phyloP scores from a whole-genome alignment of 2,329 filamentous ascomycete genomes.

The Colletotrichum nymphaeae region DNA sequence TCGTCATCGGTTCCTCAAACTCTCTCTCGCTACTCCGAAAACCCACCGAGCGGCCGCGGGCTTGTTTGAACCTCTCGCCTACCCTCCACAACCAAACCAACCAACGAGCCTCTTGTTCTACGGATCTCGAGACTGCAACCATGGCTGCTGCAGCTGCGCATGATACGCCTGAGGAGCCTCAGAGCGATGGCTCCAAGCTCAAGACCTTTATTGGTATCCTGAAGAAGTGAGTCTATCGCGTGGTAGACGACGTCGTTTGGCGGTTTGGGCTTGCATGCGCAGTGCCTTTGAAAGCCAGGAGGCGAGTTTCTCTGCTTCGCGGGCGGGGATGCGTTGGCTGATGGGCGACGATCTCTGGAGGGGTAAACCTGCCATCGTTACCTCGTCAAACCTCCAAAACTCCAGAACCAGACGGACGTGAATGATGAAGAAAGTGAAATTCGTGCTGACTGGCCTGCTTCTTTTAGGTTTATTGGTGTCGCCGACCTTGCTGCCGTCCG shows the following conservation, averaged over 20 bases:
- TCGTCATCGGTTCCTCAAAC: constrained; percentile 26
- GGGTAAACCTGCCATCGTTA: neutral
- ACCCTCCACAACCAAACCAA: neutral
- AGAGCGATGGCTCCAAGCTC: constrained; percentile 88
- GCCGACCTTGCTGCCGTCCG: constrained; percentile 94
- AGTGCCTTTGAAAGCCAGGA: neutral
- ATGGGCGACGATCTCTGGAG: neutral
- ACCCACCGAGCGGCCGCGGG: neutral
- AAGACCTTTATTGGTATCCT: constrained; percentile 89
- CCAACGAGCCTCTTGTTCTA: neutral
- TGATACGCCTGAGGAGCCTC: constrained; percentile 55
- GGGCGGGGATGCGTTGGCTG: constrained; percentile 2
- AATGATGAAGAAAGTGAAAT: neutral
- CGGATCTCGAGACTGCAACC: constrained; percentile 7
- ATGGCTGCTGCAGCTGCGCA: constrained; percentile 53
- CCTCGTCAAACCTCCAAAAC: neutral
- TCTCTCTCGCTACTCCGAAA: neutral
- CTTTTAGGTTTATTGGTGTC: constrained; percentile 88
- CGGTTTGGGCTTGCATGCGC: constrained; percentile 6
- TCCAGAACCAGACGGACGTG: neutral
- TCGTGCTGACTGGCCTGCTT: constrained; percentile 26
- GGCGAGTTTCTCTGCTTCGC: neutral
- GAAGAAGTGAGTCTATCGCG: constrained; percentile 74
- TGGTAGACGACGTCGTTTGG: neutral
- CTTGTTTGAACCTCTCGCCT: neutral